Evolutionary conservation across 106 monocot genomes (phyloP), one percentile per base, ranked within the genome.

Genomic region (Dactylorhiza incarnata): DNA sequence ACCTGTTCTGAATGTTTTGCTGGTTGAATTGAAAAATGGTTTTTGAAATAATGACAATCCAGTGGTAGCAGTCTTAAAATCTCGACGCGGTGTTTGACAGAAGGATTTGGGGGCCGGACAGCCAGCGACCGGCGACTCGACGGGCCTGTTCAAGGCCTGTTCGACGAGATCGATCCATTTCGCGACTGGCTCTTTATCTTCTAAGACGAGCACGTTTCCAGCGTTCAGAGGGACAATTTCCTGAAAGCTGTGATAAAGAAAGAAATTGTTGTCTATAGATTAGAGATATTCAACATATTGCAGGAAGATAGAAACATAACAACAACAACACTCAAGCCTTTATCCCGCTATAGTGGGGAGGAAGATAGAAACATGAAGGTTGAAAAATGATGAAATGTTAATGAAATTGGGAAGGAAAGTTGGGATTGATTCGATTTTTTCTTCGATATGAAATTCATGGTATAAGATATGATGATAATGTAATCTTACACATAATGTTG

Each of bases 141-240:
- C 45, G 43, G 75, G 58, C 37, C 78, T 78, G 74, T 90, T 90
- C 76, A 90, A 58, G 14, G 87, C 76, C 68, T 83, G 68, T 74
- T 90, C 81, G 65, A 90, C 84, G 12, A 90, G 68, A 62, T 72
- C 29, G 16, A 87, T 76, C 90, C 90, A 90, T 90, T 79, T 87
- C 4, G 73, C 45, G 8, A 83, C 90, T 1, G 90, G 90, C 49
- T 87, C 83, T 37, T 83, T 90, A 73, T 87, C 87, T 77, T 90
- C 90, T 16, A 66, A 76, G n/a, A 90, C 90, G 9, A 87, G 75
- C 15, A 90, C 85, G 55, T 85, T 90, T 75, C 90, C 90, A 17
- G 87, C 87, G 77, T 87, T 90, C 47, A 90, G 56, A 81, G 90
- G 90, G 71, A 90, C 90, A 53, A 90, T 85, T 72, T 90, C 90